Percentiles rank a stretch among this genome's conserved stretches.
phyloP scores from a whole-genome alignment of 192 early-diverging fungal species.

The Backusella tarrabulga region DNA sequence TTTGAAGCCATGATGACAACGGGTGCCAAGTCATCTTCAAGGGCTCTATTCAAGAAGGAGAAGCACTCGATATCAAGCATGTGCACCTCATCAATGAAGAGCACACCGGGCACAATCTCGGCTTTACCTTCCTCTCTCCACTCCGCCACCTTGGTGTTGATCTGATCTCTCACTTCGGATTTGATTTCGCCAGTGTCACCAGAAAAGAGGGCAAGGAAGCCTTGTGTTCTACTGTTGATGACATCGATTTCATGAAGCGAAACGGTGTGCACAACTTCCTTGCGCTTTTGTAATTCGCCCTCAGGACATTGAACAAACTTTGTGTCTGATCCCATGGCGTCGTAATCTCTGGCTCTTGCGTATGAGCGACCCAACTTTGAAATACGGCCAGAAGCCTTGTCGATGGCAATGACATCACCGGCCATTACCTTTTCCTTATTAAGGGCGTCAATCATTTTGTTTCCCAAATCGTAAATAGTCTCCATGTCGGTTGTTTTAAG shows the following conservation, averaged over 20 bases:
- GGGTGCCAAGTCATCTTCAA: constrained; percentile 95
- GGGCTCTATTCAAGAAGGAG: constrained; percentile 95
- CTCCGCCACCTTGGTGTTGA: constrained; percentile 94
- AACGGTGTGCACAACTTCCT: constrained; percentile 97
- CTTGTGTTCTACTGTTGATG: constrained; percentile 96
- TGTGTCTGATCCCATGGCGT: constrained; percentile 95
- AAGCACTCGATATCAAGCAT: constrained; percentile 99
- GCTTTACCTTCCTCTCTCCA: constrained; percentile 99
- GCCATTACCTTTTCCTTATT: constrained; percentile 98
- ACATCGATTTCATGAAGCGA: constrained; percentile 99
- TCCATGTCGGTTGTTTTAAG: constrained; percentile 99
- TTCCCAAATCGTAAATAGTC: constrained; percentile 97
- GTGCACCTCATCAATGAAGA: constrained; percentile 99
- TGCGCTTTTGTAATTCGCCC: constrained; percentile 95
- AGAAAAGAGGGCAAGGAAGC: constrained; percentile 96
- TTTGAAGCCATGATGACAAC: constrained; percentile 99
- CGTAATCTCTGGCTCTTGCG: constrained; percentile 94
- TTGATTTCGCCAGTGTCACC: constrained; percentile 99
- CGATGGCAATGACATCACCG: constrained; percentile 97
- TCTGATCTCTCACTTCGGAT: constrained; percentile 93
- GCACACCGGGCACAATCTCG: constrained; percentile 95
- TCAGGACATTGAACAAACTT: constrained; percentile 99
- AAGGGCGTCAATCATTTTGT: constrained; percentile 97
- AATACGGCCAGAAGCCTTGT: constrained; percentile 97
- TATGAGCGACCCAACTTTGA: constrained; percentile 95